Evolutionary conservation across 306 rosid species (phyloP), one percentile per base, ranked within the genome.

Genomic region (Fragaria iinumae): DNA sequence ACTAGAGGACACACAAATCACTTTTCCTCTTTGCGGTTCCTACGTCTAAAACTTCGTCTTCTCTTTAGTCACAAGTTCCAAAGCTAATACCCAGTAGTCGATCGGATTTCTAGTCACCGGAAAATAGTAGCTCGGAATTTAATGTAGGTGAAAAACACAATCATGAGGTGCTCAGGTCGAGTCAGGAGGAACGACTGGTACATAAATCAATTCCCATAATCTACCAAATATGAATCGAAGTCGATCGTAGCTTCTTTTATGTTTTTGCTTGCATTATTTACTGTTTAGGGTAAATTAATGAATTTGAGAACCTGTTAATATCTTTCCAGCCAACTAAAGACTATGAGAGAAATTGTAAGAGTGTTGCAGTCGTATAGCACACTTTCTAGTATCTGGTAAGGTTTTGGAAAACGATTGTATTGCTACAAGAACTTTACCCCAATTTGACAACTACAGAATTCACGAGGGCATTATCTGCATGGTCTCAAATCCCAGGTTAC

Each of bases 1-100:
- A 47, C 20, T 18, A 82, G 12, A 39, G 5, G 76, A 73, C 76
- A 43, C 43, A 66, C 70, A 65, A 29, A 18, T 13, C 49, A 47
- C 71, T 65, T 64, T 53, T 62, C 49, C 11, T 36, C 76, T 36
- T n/a, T 17, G 34, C 11, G 12, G 43, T 71, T 0, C 45, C 10
- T 47, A 49, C 43, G 47, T 18, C 62, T 6, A 55, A 55, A 20
- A 55, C 62, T n/a, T 53, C 60, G 60, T n/a, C 29, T 8, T n/a
- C 62, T 50, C 3, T 55, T 18, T 6, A 20, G 23, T 53, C 23
- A 29, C 27, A 55, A 55, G 29, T n/a, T 55, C 12, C 11, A n/a
- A 8, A 55, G 27, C 62, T 55, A 55, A 8, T 55, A 8, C 11
- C 62, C 29, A n/a, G 18, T 11, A 63, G 43, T 32, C 41, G 67